Conservation (phyloP, 371 early-diverging fungal species). For the Circinella minor region DNA sequence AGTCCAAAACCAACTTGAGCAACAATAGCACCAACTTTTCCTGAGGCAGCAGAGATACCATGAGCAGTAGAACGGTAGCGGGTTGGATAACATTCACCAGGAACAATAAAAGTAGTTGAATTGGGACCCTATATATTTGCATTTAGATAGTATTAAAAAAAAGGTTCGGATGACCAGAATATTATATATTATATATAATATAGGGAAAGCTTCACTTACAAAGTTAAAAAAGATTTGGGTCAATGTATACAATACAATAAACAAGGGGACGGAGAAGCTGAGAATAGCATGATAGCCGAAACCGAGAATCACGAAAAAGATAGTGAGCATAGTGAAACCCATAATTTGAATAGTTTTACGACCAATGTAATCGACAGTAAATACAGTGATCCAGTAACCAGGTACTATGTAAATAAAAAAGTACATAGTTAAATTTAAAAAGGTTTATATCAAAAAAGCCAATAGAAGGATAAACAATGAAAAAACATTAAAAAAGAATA, state of each 20-base stretch:
- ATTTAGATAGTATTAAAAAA: too few species aligned
- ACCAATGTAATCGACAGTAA: constrained; percentile 82
- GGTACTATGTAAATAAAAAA: constrained; percentile 57
- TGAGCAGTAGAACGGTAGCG: constrained; percentile 85
- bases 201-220: constrained; percentile 28
- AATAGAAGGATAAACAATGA: neutral
- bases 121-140: constrained; percentile 60
- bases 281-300: constrained; percentile 55
- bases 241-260: constrained; percentile 75
- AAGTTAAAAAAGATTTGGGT: constrained; percentile 92
- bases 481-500: neutral
- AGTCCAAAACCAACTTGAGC: constrained; percentile 78
- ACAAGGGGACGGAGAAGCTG: constrained; percentile 56
- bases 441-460: too few species aligned
- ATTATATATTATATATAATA: neutral
- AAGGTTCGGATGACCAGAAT: too few species aligned
- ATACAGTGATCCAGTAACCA: constrained; percentile 86
- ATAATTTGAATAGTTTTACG: constrained; percentile 83
- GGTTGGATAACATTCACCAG: constrained; percentile 90
- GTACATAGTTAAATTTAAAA: neutral
- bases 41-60: constrained; percentile 88
- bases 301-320: constrained; percentile 50
- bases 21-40: constrained; percentile 86
- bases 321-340: constrained; percentile 63
- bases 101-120: constrained; percentile 83